Base-by-base conservation (phyloP, 345 rosid species). In the Toxicodendron radicans region DNA sequence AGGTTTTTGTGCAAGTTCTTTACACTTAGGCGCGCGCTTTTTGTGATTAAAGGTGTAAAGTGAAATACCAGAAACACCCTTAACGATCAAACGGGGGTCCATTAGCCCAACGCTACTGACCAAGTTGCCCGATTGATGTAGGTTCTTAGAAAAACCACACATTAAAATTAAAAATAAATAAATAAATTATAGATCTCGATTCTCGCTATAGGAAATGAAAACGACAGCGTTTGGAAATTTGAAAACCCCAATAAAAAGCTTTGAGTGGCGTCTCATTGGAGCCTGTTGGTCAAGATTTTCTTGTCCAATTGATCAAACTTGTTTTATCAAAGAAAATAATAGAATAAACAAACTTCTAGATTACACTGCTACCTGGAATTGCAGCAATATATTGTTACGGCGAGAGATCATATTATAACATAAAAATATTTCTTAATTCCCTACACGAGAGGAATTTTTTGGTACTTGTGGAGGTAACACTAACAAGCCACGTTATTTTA, bases 381-480 rank as follows among this genome's bases (percentile, higher is more conserved):
- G 38, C 45, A 58, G 10, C 65, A 71, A 4, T 16, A 58, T 46
- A 71, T n/a, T 58, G 16, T 17, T 14, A 71, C 5, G 14, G 41
- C 2, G 17, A 46, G 58, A 4, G n/a, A 49, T 32, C 13, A 2
- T 11, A 13, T 59, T 43, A 23, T 17, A 46, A 30, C 30, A 41
- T 12, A 8, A 16, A 4, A 24, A 45, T 27, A 48, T 58, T 32
- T 32, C 59, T 46, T 27, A 59, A 59, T 43, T 60, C 67, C 43
- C 74, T 12, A n/a, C 45, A 72, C 68, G 58, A 8, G 21, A 14
- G 35, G 75, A 73, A 73, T 73, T 73, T 73, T 73, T 73, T 4
- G 75, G 61, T 73, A 51, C 52, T 33, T 62, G 75, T 62, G 68
- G 49, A 51, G 21, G 48, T 30, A 61, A 11, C 23, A 20, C 33